Base-by-base conservation (phyloP, 768 basidiomycete genomes). In the Royoungia palumana region DNA sequence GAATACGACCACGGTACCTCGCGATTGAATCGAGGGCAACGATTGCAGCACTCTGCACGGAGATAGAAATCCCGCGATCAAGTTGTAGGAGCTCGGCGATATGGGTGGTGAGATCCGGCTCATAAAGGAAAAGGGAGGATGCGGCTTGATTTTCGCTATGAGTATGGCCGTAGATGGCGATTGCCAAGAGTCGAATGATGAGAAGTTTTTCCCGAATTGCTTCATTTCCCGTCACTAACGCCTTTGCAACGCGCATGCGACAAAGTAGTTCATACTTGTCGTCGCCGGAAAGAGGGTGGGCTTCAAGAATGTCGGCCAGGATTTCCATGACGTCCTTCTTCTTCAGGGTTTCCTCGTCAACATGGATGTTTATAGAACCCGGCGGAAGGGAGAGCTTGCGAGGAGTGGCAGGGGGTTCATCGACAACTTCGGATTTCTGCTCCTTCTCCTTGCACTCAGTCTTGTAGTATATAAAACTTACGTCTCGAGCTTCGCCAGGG, bases 131-230 rank as follows among this genome's bases (percentile, higher is more conserved):
- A 36, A 98, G 75, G 8, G 85, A 80, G 5, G 87, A 81, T 35
- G 83, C 78, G 2, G 90, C 88, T 63, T 86, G 82, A 34, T 76
- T 75, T 68, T 98, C 94, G 37, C 75, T 65, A 62, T 91, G 84
- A 44, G 90, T 91, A 66, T 92, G 91, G 25, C 89, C 89, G 61
- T 91, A 97, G 39, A 94, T 89, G 20, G 93, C 89, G 49, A 95
- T 86, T 10, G 95, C 85, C 36, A 96, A 73, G 20, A 97, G 78
- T 49, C 94, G 82, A 37, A 89, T 77, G 51, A 82, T 72, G 37
- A 94, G 78, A 35, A 97, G 79, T 64, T 92, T 88, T 67, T 87
- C 82, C 30, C 94, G 81, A 19, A 84, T 82, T 21, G 63, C 74
- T 49, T 80, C 77, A 48, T 76, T 74, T 14, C 75, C 80, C 20